A percentile compares a stretch with the other conserved stretches of the same genome.
Evolutionary conservation across 2,329 filamentous ascomycete genomes (phyloP).

Genomic region (Truncatella angustata): DNA sequence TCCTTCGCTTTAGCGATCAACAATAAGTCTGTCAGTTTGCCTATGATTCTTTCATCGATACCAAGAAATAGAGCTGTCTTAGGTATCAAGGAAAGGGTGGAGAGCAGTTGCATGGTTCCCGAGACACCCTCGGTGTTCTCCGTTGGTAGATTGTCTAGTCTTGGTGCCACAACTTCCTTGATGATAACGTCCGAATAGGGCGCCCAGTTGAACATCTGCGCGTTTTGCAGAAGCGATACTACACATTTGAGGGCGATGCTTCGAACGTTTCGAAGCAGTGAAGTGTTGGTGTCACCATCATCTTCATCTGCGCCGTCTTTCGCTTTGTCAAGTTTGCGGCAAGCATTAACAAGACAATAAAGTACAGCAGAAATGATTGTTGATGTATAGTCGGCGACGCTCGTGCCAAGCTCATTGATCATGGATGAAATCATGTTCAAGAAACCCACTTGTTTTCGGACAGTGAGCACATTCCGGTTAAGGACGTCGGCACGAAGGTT

Average conservation of each 20-base stretch:
- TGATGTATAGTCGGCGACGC: conserved; percentile 65
- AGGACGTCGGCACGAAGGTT: conserved; percentile 52
- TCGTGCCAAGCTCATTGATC: conserved; percentile 77
- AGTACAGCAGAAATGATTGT: conserved; percentile 74
- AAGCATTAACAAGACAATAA: conserved; percentile 75
- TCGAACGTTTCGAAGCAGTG: conserved; percentile 64
- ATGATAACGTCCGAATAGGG: conserved; percentile 70
- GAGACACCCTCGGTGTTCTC: conserved; percentile 92
- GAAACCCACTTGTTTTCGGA: conserved; percentile 84
- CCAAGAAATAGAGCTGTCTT: conserved; percentile 67
- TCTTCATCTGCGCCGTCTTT: conserved; percentile 32
- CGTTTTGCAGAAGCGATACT: conserved; percentile 73
- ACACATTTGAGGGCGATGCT: conserved; percentile 81
- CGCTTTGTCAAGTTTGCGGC: conserved; percentile 52
- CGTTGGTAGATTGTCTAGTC: conserved; percentile 72
- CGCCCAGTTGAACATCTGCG: conserved; percentile 68
- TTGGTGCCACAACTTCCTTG: conserved; percentile 71
- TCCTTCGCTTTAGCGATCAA: conserved; percentile 74
- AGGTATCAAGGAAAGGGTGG: conserved; percentile 72
- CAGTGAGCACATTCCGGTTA: conserved; percentile 56
- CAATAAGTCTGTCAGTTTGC: conserved; percentile 70
- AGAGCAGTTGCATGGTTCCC: conserved; percentile 75
- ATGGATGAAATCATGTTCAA: conserved; percentile 88
- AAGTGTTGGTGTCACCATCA: conserved; percentile 42
- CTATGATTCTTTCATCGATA: conserved; percentile 62